Base-by-base conservation (phyloP, 1,284 basidiomycete genomes). In the Inonotus obliquus region DNA sequence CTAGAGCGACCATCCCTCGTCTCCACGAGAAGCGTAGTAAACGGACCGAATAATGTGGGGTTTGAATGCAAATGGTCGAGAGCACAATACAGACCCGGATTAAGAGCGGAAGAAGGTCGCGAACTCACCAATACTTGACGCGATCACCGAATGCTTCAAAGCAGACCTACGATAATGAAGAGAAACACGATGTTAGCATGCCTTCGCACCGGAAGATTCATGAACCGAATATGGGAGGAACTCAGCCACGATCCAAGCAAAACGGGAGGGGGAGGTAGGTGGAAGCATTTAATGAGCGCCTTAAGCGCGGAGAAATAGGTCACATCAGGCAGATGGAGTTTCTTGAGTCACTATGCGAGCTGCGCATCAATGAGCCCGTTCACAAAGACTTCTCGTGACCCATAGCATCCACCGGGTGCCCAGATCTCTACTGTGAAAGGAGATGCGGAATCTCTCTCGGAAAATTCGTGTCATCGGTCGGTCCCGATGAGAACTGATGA, bases 81-180 rank as follows among this genome's bases (percentile, higher is more conserved):
- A 17, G 27, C 27, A 52, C 17, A 9, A 35, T 7, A 52, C 29
- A 17, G 51, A 17, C 27, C 19, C 27, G 19, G 32, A 19, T 35
- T n/a, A n/a, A 11, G 51, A 1, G 4, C 21, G 14, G 17, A 25
- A 37, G 52, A 29, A 11, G 32, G 49, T 6, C 44, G 21, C 38
- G 23, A 23, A 68, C 74, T 47, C 63, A 84, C 89, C 89, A 91
- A 72, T 88, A 77, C 72, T 89, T 87, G 62, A 91, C 89, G 37
- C 87, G 77, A 71, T 89, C 87, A 7, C 90, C 90, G 66, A 86
- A 91, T 14, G 81, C 77, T 57, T 85, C 77, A 69, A 91, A 92
- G 72, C 87, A 88, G 29, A 86, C 73, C 79, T 84, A 44, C 5
- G n/a, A 25, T 29, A 57, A 14, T n/a, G 23, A 14, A 14, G 2